Evolutionary conservation across 78 protist species (phyloP).

Genomic region (Dictyostelium capitatum): DNA sequence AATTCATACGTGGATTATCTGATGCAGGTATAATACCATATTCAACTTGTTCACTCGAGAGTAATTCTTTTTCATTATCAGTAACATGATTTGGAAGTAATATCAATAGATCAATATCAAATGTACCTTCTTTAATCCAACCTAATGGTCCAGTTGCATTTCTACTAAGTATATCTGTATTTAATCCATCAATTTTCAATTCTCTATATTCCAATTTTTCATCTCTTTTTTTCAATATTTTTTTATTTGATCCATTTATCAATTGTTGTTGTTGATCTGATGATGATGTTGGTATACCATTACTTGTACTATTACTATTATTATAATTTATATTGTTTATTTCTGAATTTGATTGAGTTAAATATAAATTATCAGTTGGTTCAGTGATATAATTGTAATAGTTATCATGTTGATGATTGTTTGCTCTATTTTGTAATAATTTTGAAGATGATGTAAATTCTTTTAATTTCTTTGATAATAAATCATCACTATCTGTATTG

Average conservation of each 20-base stretch:
- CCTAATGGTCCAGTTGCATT: conserved; percentile 83
- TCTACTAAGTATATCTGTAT: conserved; percentile 41
- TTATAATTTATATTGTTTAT: neutral
- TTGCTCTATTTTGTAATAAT: neutral
- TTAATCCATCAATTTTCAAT: conserved; percentile 64
- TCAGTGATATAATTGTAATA: neutral
- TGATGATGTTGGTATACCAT: neutral
- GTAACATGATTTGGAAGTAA: conserved; percentile 22
- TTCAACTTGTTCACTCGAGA: conserved; percentile 26
- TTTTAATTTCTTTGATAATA: neutral
- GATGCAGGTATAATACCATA: conserved; percentile 66
- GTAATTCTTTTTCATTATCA: neutral
- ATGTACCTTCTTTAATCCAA: conserved; percentile 81
- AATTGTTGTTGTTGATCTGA: neutral
- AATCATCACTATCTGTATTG: neutral
- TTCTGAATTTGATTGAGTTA: conserved; percentile 1
- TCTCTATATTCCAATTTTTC: conserved; percentile 51
- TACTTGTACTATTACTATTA: neutral
- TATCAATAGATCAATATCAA: conserved; percentile 56
- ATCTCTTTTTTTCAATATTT: neutral
- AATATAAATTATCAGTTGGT: neutral
- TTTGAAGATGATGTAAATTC: neutral
- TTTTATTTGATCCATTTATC: neutral
- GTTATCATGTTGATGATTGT: neutral
- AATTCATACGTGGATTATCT: conserved; percentile 56